Base-by-base conservation (phyloP, 345 rosid genomes). In the Eucalyptus globulus region DNA sequence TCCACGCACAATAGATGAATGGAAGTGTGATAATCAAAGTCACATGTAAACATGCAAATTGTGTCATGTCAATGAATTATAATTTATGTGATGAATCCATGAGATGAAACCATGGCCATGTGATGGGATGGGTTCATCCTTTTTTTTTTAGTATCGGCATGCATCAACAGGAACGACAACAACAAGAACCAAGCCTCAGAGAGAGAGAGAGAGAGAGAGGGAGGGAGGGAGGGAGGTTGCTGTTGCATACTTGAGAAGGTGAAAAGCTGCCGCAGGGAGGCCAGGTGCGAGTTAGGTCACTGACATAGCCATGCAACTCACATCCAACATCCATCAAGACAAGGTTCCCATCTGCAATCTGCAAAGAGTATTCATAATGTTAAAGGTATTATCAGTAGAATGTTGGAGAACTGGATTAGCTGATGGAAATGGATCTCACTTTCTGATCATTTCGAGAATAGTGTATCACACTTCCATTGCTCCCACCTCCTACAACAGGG, bases 231-330 rank as follows among this genome's bases (percentile, higher is more conserved):
- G 40, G 2, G 89, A 45, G 86, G n/a, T 62, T 76, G 19, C 89
- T 76, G 91, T 60, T 26, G 90, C 93, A 58, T 92, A 97, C 99
- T 92, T 98, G 98, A 90, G 92, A 91, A 86, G 96, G 89, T 87
- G 96, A 94, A 91, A 98, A 98, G 90, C 94, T 92, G 83, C 99
- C 99, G 83, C 94, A 90, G 27, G 97, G 97, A 45, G 98, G 95
- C 99, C 99, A 98, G 87, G 99, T 95, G 50, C 99, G 97, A 87
- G 99, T 96, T 90, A 98, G 96, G 91, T 98, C 99, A 90, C 99
- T 98, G 90, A 92, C 96, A 92, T 98, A 98, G 88, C 98, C 98
- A 93, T 98, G 98, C 90, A 97, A 93, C 94, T 98, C 99, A 91
- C 99, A 98, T 86, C 99, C 99, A 91, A 98, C 94, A 91, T 97